Conservation (phyloP, 2,329 filamentous ascomycete species). For the Aspergillus sp. region DNA sequence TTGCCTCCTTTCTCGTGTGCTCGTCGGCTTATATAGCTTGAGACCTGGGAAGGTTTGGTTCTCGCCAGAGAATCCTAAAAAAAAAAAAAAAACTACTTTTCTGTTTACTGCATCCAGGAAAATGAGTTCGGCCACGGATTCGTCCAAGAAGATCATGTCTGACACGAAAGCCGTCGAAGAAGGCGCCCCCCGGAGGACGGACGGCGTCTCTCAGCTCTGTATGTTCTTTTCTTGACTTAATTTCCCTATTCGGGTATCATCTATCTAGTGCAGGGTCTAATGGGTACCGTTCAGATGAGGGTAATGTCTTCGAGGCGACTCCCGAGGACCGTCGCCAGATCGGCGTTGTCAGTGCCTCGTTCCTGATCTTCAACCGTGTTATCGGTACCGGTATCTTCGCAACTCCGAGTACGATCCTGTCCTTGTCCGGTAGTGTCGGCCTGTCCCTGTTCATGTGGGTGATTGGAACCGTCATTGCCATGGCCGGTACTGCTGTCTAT, state of each 20-base stretch:
- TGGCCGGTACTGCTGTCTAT: slow-evolving; percentile 46
- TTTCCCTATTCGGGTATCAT: not conserved
- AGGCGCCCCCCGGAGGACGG: slow-evolving; percentile 24
- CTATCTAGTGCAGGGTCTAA: slow-evolving; percentile 7
- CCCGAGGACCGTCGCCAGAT: slow-evolving; percentile 41
- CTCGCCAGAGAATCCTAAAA: slow-evolving; percentile 7
- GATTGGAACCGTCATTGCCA: slow-evolving; percentile 48
- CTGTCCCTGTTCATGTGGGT: slow-evolving; percentile 52
- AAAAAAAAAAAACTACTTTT: not conserved
- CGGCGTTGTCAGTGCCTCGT: slow-evolving; percentile 42
- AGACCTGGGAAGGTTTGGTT: slow-evolving; percentile 2
- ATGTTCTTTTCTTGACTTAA: slow-evolving; percentile 11
- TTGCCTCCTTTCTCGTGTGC: not conserved
- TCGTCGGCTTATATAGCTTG: slow-evolving; percentile 7
- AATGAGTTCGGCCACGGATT: not conserved
- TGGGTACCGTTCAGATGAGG: slow-evolving; percentile 28
- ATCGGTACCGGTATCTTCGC: slow-evolving; percentile 53
- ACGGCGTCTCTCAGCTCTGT: slow-evolving; percentile 36
- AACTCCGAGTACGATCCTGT: slow-evolving; percentile 48
- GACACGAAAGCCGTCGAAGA: slow-evolving; percentile 24
- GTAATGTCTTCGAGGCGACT: slow-evolving; percentile 35
- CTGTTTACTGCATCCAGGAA: not conserved
- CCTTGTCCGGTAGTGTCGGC: slow-evolving; percentile 46
- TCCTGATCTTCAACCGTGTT: slow-evolving; percentile 51
- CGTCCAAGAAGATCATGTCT: slow-evolving; percentile 19